Evolutionary conservation across 2,329 filamentous ascomycete genomes (phyloP).

Genomic region (Fusarium annulatum): DNA sequence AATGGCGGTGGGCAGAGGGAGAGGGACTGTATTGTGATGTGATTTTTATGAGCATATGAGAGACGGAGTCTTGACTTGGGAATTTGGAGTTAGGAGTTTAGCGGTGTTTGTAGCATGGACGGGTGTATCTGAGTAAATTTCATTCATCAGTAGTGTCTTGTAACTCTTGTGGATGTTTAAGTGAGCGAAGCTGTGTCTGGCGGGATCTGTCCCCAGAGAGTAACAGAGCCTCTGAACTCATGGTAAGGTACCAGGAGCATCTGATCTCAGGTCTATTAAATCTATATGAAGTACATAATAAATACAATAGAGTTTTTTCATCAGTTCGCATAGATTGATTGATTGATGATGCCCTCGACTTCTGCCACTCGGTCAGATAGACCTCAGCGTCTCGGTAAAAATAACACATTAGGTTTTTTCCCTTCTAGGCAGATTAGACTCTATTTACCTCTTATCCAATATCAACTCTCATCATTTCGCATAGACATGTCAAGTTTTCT

Average conservation of each 20-base stretch:
- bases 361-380: no score
- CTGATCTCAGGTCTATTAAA: background rate
- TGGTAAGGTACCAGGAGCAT: no score
- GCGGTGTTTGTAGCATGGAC: conserved; percentile 4
- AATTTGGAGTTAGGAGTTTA: background rate
- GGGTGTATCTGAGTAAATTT: conserved; percentile 4
- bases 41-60: conserved; percentile 7
- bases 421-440: no score
- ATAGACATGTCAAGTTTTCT: background rate
- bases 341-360: no score
- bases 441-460: no score
- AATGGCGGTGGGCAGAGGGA: conserved; percentile 24
- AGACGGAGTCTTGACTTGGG: background rate
- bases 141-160: background rate
- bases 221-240: background rate
- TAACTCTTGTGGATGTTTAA: background rate
- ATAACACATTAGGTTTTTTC: no score
- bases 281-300: background rate
- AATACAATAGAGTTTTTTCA: no score
- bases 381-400: no score
- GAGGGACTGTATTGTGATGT: conserved; percentile 36
- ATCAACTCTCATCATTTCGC: background rate
- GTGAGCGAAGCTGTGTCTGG: background rate
- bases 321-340: background rate
- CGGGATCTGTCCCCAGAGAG: background rate